phyloP scores from a whole-genome alignment of 2,329 filamentous ascomycete genomes.

The Apiospora hydei region DNA sequence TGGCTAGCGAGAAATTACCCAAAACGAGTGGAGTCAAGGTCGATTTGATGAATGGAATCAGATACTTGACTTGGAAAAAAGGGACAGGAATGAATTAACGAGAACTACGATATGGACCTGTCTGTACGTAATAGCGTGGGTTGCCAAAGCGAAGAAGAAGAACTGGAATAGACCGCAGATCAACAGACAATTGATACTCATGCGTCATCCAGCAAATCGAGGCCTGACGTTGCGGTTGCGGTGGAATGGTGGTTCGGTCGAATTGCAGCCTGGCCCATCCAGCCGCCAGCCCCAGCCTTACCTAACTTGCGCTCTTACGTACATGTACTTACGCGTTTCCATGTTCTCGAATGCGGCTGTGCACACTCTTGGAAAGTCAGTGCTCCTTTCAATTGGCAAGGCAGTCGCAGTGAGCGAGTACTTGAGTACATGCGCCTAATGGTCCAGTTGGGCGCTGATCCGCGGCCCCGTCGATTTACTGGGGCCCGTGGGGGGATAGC shows the following conservation, averaged over 20 bases:
- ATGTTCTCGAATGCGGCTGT: not conserved
- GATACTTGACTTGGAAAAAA: not conserved
- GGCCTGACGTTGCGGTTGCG: constrained; percentile 16
- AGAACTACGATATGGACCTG: constrained; percentile 13
- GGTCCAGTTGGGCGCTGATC: constrained; percentile 3
- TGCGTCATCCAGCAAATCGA: constrained; percentile 19
- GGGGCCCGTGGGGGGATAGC: constrained; percentile 9
- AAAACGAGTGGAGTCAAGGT: constrained; percentile 2
- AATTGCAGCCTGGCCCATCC: constrained; percentile 10
- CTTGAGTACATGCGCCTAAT: not conserved
- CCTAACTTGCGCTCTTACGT: not conserved
- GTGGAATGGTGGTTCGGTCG: not conserved
- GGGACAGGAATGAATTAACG: not conserved
- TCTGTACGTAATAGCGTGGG: not conserved
- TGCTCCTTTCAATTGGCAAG: not conserved
- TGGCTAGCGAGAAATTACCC: not conserved
- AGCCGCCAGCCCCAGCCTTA: constrained; percentile 9
- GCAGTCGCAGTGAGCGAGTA: not conserved
- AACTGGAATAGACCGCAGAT: not conserved
- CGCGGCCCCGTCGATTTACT: not conserved
- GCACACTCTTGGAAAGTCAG: not conserved
- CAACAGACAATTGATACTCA: not conserved
- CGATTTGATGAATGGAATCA: not conserved
- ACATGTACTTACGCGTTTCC: not conserved
- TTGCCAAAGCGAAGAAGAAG: not conserved